Conservation (phyloP, 768 basidiomycete species). For the Rhodosporidiobolus sp. region DNA sequence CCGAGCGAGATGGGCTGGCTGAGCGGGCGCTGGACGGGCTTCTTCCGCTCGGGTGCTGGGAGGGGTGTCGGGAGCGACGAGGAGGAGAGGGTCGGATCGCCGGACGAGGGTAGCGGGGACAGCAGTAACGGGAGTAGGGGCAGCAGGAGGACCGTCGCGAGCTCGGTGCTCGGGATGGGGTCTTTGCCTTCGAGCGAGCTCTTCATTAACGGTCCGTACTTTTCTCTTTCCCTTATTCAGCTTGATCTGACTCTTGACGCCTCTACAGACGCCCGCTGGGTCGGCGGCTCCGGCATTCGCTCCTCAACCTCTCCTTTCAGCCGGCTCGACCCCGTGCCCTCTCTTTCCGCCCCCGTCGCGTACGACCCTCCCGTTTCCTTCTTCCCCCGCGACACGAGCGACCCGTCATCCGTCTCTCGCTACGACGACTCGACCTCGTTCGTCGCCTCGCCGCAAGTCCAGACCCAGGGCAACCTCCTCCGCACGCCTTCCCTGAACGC, state of each 20-base stretch:
- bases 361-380: conserved; percentile 6
- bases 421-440: conserved; percentile 2
- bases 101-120: not conserved
- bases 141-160: not conserved
- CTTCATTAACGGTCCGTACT: conserved; percentile 11
- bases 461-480: too few relatives aligned
- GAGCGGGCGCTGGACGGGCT: conserved; percentile 1
- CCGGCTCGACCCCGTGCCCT: not conserved
- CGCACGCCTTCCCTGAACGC: not conserved
- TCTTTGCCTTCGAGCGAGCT: not conserved
- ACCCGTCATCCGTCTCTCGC: not conserved
- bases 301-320: conserved; percentile 1
- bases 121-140: not conserved
- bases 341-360: not conserved
- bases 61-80: not conserved
- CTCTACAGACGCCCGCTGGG: conserved; percentile 5
- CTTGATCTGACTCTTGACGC: not conserved
- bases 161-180: not conserved
- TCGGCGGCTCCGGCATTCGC: not conserved
- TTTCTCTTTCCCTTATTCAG: not conserved
- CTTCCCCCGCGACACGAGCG: not conserved
- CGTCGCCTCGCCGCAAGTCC: too few relatives aligned
- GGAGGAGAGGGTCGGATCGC: not conserved
- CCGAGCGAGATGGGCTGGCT: conserved; percentile 10
- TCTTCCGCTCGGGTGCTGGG: not conserved